These are phyloP conservation scores for Backusella parvicylindrica DNA, from an alignment of 192 early-diverging fungal genomes.

Conservation along the genomic window DNA sequence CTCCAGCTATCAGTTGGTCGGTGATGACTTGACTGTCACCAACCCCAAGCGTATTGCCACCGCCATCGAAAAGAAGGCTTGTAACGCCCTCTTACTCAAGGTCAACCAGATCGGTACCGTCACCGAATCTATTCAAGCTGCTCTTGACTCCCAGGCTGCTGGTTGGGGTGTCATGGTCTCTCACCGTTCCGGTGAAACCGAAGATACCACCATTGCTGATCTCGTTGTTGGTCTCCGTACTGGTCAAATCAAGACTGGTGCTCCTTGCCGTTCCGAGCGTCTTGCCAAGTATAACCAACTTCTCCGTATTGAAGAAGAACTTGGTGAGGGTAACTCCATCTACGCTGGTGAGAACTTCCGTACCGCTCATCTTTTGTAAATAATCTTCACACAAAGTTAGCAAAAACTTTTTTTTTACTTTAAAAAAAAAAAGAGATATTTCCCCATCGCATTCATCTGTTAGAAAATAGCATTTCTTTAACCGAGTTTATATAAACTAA, in stretches of 20 bases:
- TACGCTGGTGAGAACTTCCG: conserved; percentile 96
- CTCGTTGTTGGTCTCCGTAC: conserved; percentile 94
- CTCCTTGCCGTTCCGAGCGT: conserved; percentile 96
- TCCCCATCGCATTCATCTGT: neutral
- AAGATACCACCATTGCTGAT: conserved; percentile 96
- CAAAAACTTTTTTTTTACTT: neutral
- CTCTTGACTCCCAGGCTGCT: conserved; percentile 69
- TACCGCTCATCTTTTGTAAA: conserved; percentile 60
- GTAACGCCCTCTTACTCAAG: conserved; percentile 94
- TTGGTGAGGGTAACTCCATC: conserved; percentile 83
- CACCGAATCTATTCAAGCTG: conserved; percentile 90
- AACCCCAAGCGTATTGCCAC: conserved; percentile 90
- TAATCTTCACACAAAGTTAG: neutral
- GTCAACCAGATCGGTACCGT: conserved; percentile 99
- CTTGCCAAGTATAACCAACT: conserved; percentile 99
- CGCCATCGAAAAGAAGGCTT: conserved; percentile 91
- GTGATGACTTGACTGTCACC: conserved; percentile 98
- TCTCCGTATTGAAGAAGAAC: conserved; percentile 96
- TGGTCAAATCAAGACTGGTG: conserved; percentile 99
- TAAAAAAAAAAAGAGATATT: neutral
- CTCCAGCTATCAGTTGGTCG: conserved; percentile 51
- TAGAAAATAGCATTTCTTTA: neutral
- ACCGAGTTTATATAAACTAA: neutral
- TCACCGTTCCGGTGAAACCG: conserved; percentile 98
- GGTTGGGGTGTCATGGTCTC: conserved; percentile 99